A percentile compares a stretch with the other conserved stretches of the same genome.
Evolutionary conservation across 805 yeast species (phyloP).

Genomic region (Peterozyma xylosa): DNA sequence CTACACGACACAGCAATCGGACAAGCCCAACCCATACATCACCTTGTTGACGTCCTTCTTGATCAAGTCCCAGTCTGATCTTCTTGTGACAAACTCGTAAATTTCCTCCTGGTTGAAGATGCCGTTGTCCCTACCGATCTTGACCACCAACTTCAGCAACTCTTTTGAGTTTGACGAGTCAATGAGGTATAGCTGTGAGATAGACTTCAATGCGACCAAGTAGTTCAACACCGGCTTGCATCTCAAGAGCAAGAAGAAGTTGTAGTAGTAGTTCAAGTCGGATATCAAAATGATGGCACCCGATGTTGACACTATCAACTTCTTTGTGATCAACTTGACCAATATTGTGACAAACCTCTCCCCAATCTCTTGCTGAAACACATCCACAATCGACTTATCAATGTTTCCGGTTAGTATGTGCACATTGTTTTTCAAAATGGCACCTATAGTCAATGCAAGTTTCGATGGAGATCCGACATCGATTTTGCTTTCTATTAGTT

Average conservation of each 20-base stretch:
- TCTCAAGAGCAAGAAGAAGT: conserved; percentile 55
- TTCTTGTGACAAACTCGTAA: conserved; percentile 81
- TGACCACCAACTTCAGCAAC: conserved; percentile 76
- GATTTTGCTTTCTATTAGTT: conserved; percentile 11
- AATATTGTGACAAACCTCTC: conserved; percentile 73
- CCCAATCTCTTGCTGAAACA: conserved; percentile 91
- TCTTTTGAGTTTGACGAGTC: conserved; percentile 67
- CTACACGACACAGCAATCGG: conserved; percentile 52
- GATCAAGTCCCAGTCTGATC: conserved; percentile 80
- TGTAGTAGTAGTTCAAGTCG: conserved; percentile 74
- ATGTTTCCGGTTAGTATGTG: conserved; percentile 71
- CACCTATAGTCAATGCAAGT: conserved; percentile 59
- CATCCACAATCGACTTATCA: conserved; percentile 82
- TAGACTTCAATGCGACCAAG: conserved; percentile 71
- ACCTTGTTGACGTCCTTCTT: conserved; percentile 81
- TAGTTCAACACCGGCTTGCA: conserved; percentile 68
- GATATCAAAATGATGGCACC: conserved; percentile 82
- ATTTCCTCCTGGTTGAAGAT: conserved; percentile 88
- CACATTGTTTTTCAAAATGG: conserved; percentile 61
- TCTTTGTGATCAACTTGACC: conserved; percentile 68
- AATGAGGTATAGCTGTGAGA: conserved; percentile 79
- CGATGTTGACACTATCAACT: conserved; percentile 57
- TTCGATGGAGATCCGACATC: conserved; percentile 32
- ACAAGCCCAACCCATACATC: conserved; percentile 85
- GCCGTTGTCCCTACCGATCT: conserved; percentile 79